These are phyloP conservation scores for Cyclospora cayetanensis DNA, from an alignment of 169 alveolate genomes.

Conservation along the genomic window DNA sequence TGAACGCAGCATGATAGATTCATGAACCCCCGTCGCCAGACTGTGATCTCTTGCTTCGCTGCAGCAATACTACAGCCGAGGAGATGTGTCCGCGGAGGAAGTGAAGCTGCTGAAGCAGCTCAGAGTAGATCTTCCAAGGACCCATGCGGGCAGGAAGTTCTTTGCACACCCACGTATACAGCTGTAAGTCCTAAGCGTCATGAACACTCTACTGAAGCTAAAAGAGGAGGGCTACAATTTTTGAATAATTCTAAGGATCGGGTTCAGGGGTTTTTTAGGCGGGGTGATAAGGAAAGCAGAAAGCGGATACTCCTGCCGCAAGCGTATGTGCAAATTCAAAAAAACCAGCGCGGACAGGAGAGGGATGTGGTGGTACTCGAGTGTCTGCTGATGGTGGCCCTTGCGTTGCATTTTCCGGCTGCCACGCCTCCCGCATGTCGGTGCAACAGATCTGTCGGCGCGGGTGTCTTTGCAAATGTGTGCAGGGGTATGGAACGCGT, in stretches of 20 bases:
- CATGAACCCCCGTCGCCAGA: neutral
- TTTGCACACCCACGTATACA: conserved; percentile 57
- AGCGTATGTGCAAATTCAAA: too few species aligned
- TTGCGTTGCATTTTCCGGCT: too few species aligned
- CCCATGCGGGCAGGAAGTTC: conserved; percentile 52
- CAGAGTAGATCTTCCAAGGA: conserved; percentile 59
- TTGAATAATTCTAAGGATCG: too few species aligned
- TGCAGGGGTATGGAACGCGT: conserved; percentile 86
- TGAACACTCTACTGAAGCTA: neutral
- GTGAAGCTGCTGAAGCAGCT: conserved; percentile 51
- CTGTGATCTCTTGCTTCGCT: too few species aligned
- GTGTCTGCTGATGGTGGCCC: too few species aligned
- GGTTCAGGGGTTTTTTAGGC: too few species aligned
- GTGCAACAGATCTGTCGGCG: neutral
- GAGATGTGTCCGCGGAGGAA: conserved; percentile 19
- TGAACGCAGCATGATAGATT: neutral
- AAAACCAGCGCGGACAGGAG: too few species aligned
- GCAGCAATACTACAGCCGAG: conserved; percentile 56
- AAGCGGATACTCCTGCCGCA: neutral
- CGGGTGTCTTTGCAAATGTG: neutral
- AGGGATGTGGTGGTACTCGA: too few species aligned
- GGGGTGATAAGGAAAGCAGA: too few species aligned
- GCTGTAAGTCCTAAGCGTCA: conserved; percentile 8
- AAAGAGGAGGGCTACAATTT: too few species aligned
- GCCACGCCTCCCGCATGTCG: neutral